These are phyloP conservation scores for Groenewaldozyma salmanticensis DNA, from an alignment of 805 yeast species.

Conservation along the genomic window DNA sequence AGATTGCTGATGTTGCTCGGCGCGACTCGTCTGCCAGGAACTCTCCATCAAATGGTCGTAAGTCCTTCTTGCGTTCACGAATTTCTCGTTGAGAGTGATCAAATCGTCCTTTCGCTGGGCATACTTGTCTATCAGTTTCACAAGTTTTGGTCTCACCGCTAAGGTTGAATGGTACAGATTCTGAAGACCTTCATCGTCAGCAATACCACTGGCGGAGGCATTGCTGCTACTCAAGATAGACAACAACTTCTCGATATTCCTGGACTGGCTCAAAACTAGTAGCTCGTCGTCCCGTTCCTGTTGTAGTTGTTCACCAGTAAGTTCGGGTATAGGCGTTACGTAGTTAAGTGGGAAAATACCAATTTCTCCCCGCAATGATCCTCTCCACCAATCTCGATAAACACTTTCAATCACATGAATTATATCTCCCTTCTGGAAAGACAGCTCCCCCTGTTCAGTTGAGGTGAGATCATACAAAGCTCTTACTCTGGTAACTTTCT, in stretches of 20 bases:
- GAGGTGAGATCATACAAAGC: slow-evolving; percentile 78
- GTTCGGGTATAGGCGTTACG: slow-evolving; percentile 67
- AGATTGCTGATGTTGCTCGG: not conserved
- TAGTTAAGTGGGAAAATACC: slow-evolving; percentile 93
- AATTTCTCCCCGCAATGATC: slow-evolving; percentile 65
- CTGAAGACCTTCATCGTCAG: slow-evolving; percentile 59
- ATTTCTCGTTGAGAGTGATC: slow-evolving; percentile 56
- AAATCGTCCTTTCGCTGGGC: slow-evolving; percentile 71
- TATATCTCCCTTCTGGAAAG: slow-evolving; percentile 79
- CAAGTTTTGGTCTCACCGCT: slow-evolving; percentile 64
- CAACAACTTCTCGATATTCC: slow-evolving; percentile 61
- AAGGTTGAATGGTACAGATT: slow-evolving; percentile 61
- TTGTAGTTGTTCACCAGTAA: slow-evolving; percentile 49
- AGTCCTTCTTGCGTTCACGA: slow-evolving; percentile 54
- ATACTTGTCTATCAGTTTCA: slow-evolving; percentile 67
- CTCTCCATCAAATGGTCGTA: slow-evolving; percentile 63
- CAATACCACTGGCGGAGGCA: slow-evolving; percentile 26
- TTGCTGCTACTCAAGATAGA: slow-evolving; percentile 39
- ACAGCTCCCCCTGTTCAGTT: slow-evolving; percentile 75
- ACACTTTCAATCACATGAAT: slow-evolving; percentile 81
- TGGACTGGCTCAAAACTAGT: slow-evolving; percentile 41
- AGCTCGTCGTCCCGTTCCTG: slow-evolving; percentile 43
- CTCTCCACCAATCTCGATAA: slow-evolving; percentile 94
- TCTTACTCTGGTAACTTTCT: slow-evolving; percentile 49
- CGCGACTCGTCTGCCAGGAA: not conserved